Conservation (phyloP, 495 filamentous ascomycete species). For the Cercophora newfieldiana region DNA sequence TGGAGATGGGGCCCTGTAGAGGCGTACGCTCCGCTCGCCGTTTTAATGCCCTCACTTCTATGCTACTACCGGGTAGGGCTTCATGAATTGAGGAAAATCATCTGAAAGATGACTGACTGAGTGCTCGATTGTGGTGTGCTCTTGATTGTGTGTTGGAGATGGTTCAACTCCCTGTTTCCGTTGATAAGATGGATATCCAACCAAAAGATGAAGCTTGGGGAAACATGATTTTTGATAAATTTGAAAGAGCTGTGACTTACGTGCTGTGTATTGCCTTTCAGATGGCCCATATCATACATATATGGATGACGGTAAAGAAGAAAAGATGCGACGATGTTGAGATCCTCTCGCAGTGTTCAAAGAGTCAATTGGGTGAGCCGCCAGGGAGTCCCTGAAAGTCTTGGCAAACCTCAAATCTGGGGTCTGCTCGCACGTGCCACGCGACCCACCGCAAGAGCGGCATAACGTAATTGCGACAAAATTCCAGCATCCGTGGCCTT, state of each 20-base stretch:
- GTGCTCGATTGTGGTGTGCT: neutral
- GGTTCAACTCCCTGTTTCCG: too few species aligned
- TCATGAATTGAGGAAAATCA: neutral
- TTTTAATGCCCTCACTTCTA: neutral
- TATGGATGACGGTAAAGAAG: too few species aligned
- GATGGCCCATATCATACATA: too few species aligned
- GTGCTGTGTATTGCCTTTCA: too few species aligned
- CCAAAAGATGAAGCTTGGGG: too few species aligned
- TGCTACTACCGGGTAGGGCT: neutral
- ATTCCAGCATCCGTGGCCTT: slow-evolving; percentile 35
- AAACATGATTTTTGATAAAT: too few species aligned
- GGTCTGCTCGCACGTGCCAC: slow-evolving; percentile 1
- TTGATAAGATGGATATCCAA: too few species aligned
- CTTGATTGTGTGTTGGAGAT: too few species aligned
- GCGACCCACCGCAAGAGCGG: slow-evolving; percentile 7
- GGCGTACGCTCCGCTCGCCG: neutral
- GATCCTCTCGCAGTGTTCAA: too few species aligned
- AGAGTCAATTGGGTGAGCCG: too few species aligned
- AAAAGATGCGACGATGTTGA: too few species aligned
- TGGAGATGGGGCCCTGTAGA: neutral
- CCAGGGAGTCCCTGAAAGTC: slow-evolving; percentile 1
- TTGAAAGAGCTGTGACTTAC: too few species aligned
- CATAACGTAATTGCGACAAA: slow-evolving; percentile 26
- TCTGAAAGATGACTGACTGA: neutral
- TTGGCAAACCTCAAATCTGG: slow-evolving; percentile 5